Evolutionary conservation across 2,329 filamentous ascomycete species (phyloP), one percentile per base, ranked within the genome.

Genomic region (Knufia petricola): DNA sequence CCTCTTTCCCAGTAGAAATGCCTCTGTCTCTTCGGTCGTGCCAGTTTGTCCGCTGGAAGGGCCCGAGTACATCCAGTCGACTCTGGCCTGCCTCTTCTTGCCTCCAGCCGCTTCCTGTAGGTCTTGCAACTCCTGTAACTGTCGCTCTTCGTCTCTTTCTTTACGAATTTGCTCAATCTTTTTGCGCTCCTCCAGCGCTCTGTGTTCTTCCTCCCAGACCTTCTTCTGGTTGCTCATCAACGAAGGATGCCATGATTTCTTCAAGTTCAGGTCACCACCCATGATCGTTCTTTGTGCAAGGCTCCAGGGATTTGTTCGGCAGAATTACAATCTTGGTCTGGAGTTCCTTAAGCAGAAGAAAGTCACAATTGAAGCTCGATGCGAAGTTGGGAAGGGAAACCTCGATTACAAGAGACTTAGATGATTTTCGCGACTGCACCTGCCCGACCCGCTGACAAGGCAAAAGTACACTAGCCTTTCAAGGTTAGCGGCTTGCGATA

Each of bases 11-110:
- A 98, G 74, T 1, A 98, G 69, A 64, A 94, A 98, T 3, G 85
- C 87, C 63, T 98, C 92, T 69, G 87, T 88, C 68, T 96, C 92
- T 65, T 95, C 90, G 0, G 69, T 80, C 32, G 79, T 86, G 24
- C 84, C 84, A n/a, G 74, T 72, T 61, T 85, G 82, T 30, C 87
- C 86, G 49, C 74, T 76, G 43, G 83, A 84, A 6, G 92, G 88
- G 1, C 90, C 90, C 59, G 84, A 81, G 68, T 98, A 98, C 87
- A 98, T 95, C 87, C 92, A 98, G 61, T 96, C 92, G 21, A 98
- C 90, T 30, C 88, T 81, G 59, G 90, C 83, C 24, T 84, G 70
- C 46, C 84, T 77, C 62, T 87, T 89, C 59, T 78, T 80, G 49
- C 89, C 88, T 31, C 92, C 92, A 0, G 88, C 84, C 2, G 84